Conservation (phyloP, 345 rosid genomes). For the Rhizophora mangle region DNA sequence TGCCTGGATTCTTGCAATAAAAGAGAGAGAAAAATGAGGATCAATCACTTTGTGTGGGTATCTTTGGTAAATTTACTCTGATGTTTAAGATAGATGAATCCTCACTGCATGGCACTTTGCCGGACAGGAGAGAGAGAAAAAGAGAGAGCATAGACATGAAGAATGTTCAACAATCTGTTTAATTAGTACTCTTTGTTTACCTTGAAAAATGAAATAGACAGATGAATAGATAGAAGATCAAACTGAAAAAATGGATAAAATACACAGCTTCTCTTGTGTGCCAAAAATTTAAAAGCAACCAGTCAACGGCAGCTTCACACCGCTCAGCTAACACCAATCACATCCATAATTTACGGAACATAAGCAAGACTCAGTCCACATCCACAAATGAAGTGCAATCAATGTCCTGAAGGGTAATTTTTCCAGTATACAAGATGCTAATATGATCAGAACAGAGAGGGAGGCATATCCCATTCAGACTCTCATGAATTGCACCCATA, state of each 20-base stretch:
- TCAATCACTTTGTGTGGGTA: no score
- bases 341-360: background rate
- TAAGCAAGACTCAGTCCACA: slow-evolving; percentile 34
- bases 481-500: slow-evolving; percentile 58
- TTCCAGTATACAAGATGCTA: slow-evolving; percentile 64
- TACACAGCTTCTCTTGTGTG: background rate
- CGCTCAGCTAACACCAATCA: background rate
- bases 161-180: no score
- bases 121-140: no score
- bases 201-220: no score
- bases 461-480: slow-evolving; percentile 56
- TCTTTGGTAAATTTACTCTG: no score
- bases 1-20: no score
- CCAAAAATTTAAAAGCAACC: background rate
- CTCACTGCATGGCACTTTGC: no score
- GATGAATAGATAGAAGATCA: no score
- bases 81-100: no score
- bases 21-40: no score
- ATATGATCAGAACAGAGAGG: slow-evolving; percentile 72
- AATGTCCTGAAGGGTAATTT: slow-evolving; percentile 68
- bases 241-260: background rate
- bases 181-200: no score
- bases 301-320: background rate
- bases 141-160: no score
- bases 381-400: slow-evolving; percentile 58